These are phyloP conservation scores for Leccinum pellstonianum DNA, from an alignment of 768 basidiomycete genomes.

Conservation along the genomic window DNA sequence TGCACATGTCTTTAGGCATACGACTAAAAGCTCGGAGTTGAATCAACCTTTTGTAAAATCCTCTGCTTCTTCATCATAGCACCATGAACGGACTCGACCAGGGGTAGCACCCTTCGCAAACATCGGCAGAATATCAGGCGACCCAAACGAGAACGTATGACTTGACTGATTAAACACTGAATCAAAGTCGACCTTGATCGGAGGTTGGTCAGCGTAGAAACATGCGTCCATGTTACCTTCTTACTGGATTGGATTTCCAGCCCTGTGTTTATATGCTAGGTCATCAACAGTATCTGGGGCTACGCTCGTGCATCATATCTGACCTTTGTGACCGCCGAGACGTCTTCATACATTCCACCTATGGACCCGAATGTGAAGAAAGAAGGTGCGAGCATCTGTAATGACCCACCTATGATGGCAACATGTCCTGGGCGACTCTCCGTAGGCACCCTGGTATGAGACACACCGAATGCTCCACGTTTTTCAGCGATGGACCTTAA, in stretches of 20 bases:
- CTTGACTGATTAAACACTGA: slow-evolving; percentile 84
- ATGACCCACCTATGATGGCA: slow-evolving; percentile 68
- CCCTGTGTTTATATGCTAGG: slow-evolving; percentile 43
- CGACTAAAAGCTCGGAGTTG: background rate
- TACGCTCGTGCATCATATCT: slow-evolving; percentile 8
- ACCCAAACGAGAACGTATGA: slow-evolving; percentile 79
- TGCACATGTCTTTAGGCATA: slow-evolving; percentile 21
- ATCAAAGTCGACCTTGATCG: slow-evolving; percentile 67
- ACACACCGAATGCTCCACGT: slow-evolving; percentile 78
- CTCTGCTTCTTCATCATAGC: slow-evolving; percentile 73
- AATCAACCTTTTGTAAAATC: slow-evolving; percentile 79
- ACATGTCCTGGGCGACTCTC: slow-evolving; percentile 89
- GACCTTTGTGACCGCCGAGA: slow-evolving; percentile 83
- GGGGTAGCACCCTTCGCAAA: slow-evolving; percentile 72
- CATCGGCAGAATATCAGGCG: slow-evolving; percentile 88
- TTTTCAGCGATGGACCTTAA: slow-evolving; percentile 63
- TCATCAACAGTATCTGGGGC: slow-evolving; percentile 7
- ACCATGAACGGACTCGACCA: slow-evolving; percentile 72
- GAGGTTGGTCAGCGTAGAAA: slow-evolving; percentile 2
- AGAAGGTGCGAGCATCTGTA: background rate
- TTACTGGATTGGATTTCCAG: slow-evolving; percentile 83
- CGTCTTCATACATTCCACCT: slow-evolving; percentile 91
- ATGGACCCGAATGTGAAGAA: slow-evolving; percentile 5
- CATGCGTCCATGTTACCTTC: background rate
- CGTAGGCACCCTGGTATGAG: slow-evolving; percentile 84